Conservation (phyloP, 768 basidiomycete species). For the Kwoniella europaea region DNA sequence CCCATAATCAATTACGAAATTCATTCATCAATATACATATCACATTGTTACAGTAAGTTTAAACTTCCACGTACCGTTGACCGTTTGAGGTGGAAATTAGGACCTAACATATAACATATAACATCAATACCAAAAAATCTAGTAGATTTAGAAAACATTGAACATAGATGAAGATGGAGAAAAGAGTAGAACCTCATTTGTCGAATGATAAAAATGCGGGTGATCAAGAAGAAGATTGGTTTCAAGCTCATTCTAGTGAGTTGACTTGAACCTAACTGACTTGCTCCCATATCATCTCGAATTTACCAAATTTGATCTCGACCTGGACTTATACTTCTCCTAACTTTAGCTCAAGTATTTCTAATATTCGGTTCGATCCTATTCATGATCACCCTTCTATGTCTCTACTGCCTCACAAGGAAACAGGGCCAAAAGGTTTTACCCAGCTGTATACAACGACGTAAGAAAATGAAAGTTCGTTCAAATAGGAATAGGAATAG, state of each 20-base stretch:
- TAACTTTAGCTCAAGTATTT: conserved; percentile 8
- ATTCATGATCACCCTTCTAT: conserved; percentile 3
- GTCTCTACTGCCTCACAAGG: conserved; percentile 3
- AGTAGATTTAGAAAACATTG: neutral
- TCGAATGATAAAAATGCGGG: neutral
- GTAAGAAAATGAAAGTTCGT: neutral
- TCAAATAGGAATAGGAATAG: neutral
- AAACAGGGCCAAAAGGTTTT: neutral
- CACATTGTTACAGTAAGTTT: too few relatives aligned
- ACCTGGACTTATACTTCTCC: neutral
- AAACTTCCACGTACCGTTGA: too few relatives aligned
- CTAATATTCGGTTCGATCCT: conserved; percentile 5
- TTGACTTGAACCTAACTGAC: neutral
- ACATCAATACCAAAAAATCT: neutral
- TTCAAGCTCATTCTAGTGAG: conserved; percentile 13
- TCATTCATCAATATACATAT: too few relatives aligned
- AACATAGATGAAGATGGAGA: neutral
- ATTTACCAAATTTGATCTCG: neutral
- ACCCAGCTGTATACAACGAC: conserved; percentile 3
- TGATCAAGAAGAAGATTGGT: conserved; percentile 8
- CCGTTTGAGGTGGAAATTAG: too few relatives aligned
- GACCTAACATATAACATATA: neutral
- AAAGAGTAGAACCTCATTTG: conserved; percentile 1
- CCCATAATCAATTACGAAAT: too few relatives aligned
- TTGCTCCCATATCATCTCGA: neutral